Conservation (phyloP, 768 basidiomycete genomes). For the Tylopilus balloui region DNA sequence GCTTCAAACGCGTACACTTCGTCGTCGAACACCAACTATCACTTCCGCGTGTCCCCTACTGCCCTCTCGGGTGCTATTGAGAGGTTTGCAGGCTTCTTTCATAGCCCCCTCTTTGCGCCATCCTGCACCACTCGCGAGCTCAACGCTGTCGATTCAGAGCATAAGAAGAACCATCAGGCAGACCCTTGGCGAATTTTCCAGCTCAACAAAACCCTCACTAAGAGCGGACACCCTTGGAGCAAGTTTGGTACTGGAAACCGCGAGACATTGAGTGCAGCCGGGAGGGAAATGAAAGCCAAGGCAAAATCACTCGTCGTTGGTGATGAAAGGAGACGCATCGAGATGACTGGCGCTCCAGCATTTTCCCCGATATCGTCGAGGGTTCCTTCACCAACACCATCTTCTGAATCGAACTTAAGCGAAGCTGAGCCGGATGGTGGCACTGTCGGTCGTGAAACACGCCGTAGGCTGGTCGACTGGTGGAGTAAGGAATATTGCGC, state of each 20-base stretch:
- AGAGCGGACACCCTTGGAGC: slow-evolving; percentile 75
- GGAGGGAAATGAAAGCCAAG: slow-evolving; percentile 50
- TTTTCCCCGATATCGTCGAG: slow-evolving; percentile 52
- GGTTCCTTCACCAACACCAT: slow-evolving; percentile 56
- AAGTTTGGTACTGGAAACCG: slow-evolving; percentile 91
- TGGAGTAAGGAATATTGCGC: slow-evolving; percentile 81
- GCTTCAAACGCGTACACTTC: slow-evolving; percentile 91
- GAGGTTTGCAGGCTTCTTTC: slow-evolving; percentile 85
- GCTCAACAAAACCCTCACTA: slow-evolving; percentile 81
- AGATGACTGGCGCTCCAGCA: slow-evolving; percentile 19
- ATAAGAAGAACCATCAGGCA: slow-evolving; percentile 91
- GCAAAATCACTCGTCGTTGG: slow-evolving; percentile 35
- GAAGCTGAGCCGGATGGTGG: slow-evolving; percentile 74
- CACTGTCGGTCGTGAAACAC: slow-evolving; percentile 71
- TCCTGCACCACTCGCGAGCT: slow-evolving; percentile 87
- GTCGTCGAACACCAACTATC: slow-evolving; percentile 88
- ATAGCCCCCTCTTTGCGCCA: slow-evolving; percentile 82
- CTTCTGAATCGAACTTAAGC: slow-evolving; percentile 46
- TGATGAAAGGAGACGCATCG: slow-evolving; percentile 22
- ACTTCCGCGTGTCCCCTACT: slow-evolving; percentile 64
- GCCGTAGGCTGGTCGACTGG: slow-evolving; percentile 79
- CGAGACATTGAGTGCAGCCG: slow-evolving; percentile 63
- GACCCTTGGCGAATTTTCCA: slow-evolving; percentile 96
- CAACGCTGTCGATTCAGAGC: slow-evolving; percentile 94
- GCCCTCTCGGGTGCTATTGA: slow-evolving; percentile 66